phyloP scores from a whole-genome alignment of 2,329 filamentous ascomycete species.

The Colletotrichum siamense region DNA sequence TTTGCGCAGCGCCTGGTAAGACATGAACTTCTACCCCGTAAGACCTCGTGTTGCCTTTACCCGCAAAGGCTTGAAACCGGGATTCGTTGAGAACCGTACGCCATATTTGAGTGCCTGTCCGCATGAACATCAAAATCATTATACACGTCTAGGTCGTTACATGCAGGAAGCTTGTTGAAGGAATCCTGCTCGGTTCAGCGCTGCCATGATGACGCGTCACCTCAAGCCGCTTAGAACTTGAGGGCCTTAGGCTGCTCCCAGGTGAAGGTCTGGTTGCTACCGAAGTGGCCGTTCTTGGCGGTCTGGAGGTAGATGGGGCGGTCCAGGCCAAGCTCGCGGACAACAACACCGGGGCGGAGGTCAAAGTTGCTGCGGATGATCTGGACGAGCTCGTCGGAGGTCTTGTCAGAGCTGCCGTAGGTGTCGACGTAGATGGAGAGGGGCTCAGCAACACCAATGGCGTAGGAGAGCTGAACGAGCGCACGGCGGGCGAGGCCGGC shows the following conservation, averaged over 20 bases:
- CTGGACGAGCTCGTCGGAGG: conserved; percentile 89
- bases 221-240: conserved; percentile 73
- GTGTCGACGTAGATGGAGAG: conserved; percentile 97
- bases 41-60: conserved; percentile 21
- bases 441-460: conserved; percentile 97
- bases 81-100: conserved; percentile 28
- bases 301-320: conserved; percentile 98
- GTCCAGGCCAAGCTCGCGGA: conserved; percentile 93
- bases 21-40: too few species aligned
- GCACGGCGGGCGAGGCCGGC: conserved; percentile 89
- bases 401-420: conserved; percentile 92
- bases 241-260: conserved; percentile 99
- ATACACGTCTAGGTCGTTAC: conserved; percentile 27
- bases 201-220: not conserved
- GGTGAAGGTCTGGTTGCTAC: conserved; percentile 93
- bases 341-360: conserved; percentile 96
- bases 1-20: too few species aligned
- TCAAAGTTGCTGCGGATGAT: conserved; percentile 98
- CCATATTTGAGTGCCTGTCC: conserved; percentile 24
- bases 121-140: conserved; percentile 20
- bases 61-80: conserved; percentile 23
- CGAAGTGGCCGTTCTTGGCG: conserved; percentile 99
- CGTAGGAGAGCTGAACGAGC: conserved; percentile 98
- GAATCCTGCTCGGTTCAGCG: conserved; percentile 17
- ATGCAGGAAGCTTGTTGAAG: conserved; percentile 26